phyloP scores from a whole-genome alignment of 2,329 filamentous ascomycete genomes.

The Pseudopithomyces maydicus region DNA sequence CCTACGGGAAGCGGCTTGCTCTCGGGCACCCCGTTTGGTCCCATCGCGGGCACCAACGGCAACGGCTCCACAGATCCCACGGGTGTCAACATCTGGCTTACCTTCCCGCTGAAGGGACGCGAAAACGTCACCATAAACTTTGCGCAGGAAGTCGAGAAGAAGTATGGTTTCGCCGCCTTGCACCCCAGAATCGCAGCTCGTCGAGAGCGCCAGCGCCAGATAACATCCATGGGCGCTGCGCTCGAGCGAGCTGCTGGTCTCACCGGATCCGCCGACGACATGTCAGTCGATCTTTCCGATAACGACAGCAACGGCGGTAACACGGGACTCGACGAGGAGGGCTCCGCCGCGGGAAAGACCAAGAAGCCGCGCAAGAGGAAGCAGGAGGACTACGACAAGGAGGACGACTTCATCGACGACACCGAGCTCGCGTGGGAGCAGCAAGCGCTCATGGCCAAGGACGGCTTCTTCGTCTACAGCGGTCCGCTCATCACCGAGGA shows the following conservation, averaged over 20 bases:
- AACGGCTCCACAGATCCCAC: conserved; percentile 48
- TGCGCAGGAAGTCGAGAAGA: conserved; percentile 88
- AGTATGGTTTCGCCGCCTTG: conserved; percentile 91
- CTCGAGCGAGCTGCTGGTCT: conserved; percentile 73
- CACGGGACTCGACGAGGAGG: conserved; percentile 63
- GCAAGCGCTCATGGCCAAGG: conserved; percentile 88
- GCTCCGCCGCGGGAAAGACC: conserved; percentile 51
- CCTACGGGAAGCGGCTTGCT: conserved; percentile 68
- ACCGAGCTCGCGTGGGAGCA: conserved; percentile 95
- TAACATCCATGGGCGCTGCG: conserved; percentile 85
- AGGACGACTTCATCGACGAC: conserved; percentile 79
- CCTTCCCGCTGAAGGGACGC: conserved; percentile 78
- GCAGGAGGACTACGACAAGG: conserved; percentile 69
- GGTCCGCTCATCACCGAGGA: conserved; percentile 89
- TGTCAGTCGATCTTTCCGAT: conserved; percentile 76
- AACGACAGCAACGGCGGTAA: conserved; percentile 87
- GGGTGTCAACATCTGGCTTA: conserved; percentile 78
- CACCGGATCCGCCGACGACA: conserved; percentile 75
- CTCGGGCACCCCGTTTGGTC: conserved; percentile 65
- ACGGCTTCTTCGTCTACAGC: conserved; percentile 98
- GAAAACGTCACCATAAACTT: conserved; percentile 95
- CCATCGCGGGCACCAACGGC: conserved; percentile 53
- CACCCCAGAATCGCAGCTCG: conserved; percentile 90
- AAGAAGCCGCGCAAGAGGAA: conserved; percentile 84
- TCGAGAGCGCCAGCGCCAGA: conserved; percentile 82